A percentile compares a stretch with the other conserved stretches of the same genome.
phyloP scores from a whole-genome alignment of 2,329 filamentous ascomycete genomes.

The Calonectria henricotiae region DNA sequence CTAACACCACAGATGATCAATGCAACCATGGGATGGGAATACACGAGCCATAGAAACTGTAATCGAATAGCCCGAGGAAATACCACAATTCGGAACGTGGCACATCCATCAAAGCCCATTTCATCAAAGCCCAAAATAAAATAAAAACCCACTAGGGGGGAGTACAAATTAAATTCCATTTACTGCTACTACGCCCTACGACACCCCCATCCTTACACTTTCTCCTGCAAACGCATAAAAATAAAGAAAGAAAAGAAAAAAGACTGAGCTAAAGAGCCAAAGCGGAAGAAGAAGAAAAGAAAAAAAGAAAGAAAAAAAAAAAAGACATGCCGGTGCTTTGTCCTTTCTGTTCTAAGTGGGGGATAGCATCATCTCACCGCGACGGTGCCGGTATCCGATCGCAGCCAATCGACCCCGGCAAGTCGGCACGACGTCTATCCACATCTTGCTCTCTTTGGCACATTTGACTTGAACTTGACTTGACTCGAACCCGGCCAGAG shows the following conservation, averaged over 20 bases:
- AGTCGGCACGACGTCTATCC: constrained; percentile 52
- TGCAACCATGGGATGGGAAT: constrained; percentile 2
- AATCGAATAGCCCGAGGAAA: neutral
- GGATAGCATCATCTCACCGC: constrained; percentile 54
- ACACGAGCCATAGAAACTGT: constrained; percentile 5
- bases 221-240: neutral
- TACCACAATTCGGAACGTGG: neutral
- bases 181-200: too few relatives aligned
- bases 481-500: constrained; percentile 11
- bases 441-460: constrained; percentile 39
- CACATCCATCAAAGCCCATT: neutral
- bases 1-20: constrained; percentile 20
- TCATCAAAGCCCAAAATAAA: neutral
- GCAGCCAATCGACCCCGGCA: constrained; percentile 53
- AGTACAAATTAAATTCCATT: neutral
- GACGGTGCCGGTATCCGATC: constrained; percentile 54
- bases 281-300: neutral
- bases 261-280: neutral
- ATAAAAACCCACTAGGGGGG: neutral
- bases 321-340: constrained; percentile 14
- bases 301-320: neutral
- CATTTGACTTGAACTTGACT: constrained; percentile 21
- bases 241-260: too few relatives aligned
- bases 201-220: too few relatives aligned
- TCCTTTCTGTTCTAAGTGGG: constrained; percentile 41